A percentile compares a stretch with the other conserved stretches of the same genome.
Evolutionary conservation across 2,329 filamentous ascomycete species (phyloP).

Genomic region (Calonectria montana): DNA sequence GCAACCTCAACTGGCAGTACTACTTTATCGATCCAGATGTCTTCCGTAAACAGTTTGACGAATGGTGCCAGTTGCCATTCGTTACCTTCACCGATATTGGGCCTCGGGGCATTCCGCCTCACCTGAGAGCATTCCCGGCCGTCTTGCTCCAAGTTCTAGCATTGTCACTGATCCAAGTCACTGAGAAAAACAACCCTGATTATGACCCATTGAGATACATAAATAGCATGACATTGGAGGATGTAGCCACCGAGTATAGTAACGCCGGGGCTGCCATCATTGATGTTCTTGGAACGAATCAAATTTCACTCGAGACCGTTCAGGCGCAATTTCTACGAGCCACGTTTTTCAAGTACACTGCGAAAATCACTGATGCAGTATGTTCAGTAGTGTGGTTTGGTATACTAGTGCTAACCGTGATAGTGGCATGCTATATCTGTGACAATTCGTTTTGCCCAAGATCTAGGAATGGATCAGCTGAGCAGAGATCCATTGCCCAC

Average conservation of each 20-base stretch:
- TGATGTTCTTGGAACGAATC: conserved; percentile 65
- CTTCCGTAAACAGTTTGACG: conserved; percentile 62
- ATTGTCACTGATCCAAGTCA: conserved; percentile 64
- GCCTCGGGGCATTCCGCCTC: conserved; percentile 61
- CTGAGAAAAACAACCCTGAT: conserved; percentile 57
- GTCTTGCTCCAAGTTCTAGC: conserved; percentile 70
- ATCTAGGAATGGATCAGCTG: conserved; percentile 69
- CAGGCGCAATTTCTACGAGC: conserved; percentile 68
- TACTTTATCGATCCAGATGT: conserved; percentile 64
- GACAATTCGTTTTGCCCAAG: conserved; percentile 71
- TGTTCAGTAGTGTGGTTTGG: conserved; percentile 5
- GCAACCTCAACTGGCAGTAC: conserved; percentile 71
- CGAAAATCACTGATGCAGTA: conserved; percentile 68
- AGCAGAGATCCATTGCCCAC: conserved; percentile 62
- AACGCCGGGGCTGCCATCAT: conserved; percentile 66
- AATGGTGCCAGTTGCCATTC: conserved; percentile 68
- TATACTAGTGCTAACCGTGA: neutral
- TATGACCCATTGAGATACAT: conserved; percentile 70
- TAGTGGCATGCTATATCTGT: conserved; percentile 68
- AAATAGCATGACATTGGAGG: conserved; percentile 69
- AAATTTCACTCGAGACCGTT: conserved; percentile 67
- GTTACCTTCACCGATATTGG: conserved; percentile 60
- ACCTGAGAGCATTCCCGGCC: conserved; percentile 68
- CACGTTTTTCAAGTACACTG: conserved; percentile 68
- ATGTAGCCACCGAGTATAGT: conserved; percentile 70